These are phyloP conservation scores for Chloropicon primus DNA, from an alignment of 139 green algal species.

Conservation along the genomic window DNA sequence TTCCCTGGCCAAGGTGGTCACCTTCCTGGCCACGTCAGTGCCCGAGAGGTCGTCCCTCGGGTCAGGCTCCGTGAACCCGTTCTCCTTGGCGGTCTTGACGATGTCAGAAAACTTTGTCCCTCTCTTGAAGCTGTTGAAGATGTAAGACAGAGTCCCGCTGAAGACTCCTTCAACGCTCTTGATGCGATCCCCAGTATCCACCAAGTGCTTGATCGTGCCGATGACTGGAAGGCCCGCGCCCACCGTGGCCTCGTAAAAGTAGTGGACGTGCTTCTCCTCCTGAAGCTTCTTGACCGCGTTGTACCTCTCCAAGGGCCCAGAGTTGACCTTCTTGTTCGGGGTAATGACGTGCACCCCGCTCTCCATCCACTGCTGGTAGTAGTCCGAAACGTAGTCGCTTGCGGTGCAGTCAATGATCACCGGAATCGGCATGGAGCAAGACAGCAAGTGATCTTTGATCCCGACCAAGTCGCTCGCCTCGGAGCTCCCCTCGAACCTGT, in stretches of 20 bases:
- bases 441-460: background rate
- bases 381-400: constrained; percentile 36
- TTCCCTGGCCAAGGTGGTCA: constrained; percentile 75
- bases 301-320: constrained; percentile 69
- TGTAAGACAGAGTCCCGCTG: constrained; percentile 85
- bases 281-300: constrained; percentile 56
- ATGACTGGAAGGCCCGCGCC: constrained; percentile 90
- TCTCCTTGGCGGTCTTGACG: constrained; percentile 62
- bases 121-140: constrained; percentile 82
- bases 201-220: constrained; percentile 76
- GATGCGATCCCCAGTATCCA: constrained; percentile 79
- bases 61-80: constrained; percentile 92
- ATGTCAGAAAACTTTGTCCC: constrained; percentile 60
- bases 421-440: background rate
- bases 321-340: constrained; percentile 84
- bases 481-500: constrained; percentile 29
- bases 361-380: constrained; percentile 60
- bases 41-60: constrained; percentile 80
- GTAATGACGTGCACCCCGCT: constrained; percentile 47
- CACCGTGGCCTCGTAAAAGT: constrained; percentile 89
- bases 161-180: constrained; percentile 41
- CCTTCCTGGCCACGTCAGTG: constrained; percentile 91
- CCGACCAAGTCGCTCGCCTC: background rate
- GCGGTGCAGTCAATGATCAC: constrained; percentile 92
- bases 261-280: constrained; percentile 83